Evolutionary conservation across 2,329 filamentous ascomycete species (phyloP), one percentile per base, ranked within the genome.

Genomic region (Nannizzia gypsea): DNA sequence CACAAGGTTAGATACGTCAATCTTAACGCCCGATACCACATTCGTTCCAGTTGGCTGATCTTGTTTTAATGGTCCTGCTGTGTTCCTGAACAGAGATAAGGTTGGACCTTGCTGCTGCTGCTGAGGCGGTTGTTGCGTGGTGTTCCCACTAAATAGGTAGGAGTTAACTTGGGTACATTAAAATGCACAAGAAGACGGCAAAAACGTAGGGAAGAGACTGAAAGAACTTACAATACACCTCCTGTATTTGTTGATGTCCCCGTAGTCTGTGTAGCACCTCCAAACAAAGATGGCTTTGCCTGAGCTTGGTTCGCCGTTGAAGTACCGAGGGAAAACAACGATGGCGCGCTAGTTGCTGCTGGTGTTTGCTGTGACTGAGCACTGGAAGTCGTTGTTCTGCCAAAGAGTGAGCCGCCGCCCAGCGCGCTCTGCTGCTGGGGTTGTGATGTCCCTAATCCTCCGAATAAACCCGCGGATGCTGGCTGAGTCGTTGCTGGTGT

Each of bases 1-100:
- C 58, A 90, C 84, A 62, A 97, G 78, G 69, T 88, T 89, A 66
- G 83, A 83, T 58, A 88, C 75, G 72, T 93, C 88, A 67, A 95
- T 88, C 67, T 88, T 86, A 17, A 90, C 87, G 17, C 87, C 89
- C 0, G 86, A 84, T 15, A 85, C 80, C 13, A 76, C 71, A 2
- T 69, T 71, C 3, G 65, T 66, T 6, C 65, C 63, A 6, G 70
- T 68, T 64, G 67, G 72, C 62, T 71, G 69, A 62, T 70, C 71
- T 22, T 71, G 65, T 34, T 64, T 69, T 26, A 68, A 61, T 4
- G 66, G 61, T 17, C 69, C 63, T 36, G 63, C 67, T 56, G 73
- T 66, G 59, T 71, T 70, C 52, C 72, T 71, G 59, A 76, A 76
- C 48, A 73, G 67, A 59, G 66, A 73, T 22, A 76, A 65, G 1